These are phyloP conservation scores for Boletus pseudo-olivaceus DNA, from an alignment of 768 basidiomycete genomes.

Conservation along the genomic window DNA sequence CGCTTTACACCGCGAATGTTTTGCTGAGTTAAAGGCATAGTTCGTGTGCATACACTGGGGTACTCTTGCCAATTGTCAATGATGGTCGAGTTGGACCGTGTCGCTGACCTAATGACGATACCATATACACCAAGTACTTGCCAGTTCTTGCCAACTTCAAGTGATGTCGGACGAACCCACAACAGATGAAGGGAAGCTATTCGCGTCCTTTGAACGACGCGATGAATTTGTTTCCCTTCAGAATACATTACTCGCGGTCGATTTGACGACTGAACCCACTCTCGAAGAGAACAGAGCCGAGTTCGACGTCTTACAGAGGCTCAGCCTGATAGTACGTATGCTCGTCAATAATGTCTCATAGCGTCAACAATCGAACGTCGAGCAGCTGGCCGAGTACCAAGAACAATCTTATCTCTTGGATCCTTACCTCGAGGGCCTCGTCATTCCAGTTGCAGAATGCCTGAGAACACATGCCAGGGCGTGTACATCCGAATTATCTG, in stretches of 20 bases:
- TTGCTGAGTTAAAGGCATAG: conserved; percentile 9
- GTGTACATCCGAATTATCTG: conserved; percentile 30
- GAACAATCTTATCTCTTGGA: conserved; percentile 93
- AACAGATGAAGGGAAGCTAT: conserved; percentile 40
- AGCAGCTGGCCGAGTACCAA: conserved; percentile 83
- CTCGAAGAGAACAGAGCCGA: conserved; percentile 45
- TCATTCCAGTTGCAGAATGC: conserved; percentile 66
- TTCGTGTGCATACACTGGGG: not conserved
- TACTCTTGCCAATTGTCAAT: too few species aligned
- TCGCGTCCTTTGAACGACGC: conserved; percentile 58
- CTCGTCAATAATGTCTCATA: conserved; percentile 1
- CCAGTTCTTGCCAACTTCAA: not conserved
- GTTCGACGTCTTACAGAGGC: conserved; percentile 37
- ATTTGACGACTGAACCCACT: conserved; percentile 43
- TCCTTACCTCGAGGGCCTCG: conserved; percentile 77
- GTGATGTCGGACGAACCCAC: conserved; percentile 38
- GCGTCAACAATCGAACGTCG: not conserved
- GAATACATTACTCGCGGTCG: conserved; percentile 43
- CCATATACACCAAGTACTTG: not conserved
- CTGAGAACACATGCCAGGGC: conserved; percentile 54
- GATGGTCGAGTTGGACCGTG: too few species aligned
- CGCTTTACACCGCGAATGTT: conserved; percentile 38
- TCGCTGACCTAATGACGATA: conserved; percentile 22
- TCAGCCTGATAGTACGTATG: conserved; percentile 49
- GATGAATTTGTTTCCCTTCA: conserved; percentile 59